phyloP scores from a whole-genome alignment of 2,329 filamentous ascomycete genomes.

The Reticulascus tulasneorum region DNA sequence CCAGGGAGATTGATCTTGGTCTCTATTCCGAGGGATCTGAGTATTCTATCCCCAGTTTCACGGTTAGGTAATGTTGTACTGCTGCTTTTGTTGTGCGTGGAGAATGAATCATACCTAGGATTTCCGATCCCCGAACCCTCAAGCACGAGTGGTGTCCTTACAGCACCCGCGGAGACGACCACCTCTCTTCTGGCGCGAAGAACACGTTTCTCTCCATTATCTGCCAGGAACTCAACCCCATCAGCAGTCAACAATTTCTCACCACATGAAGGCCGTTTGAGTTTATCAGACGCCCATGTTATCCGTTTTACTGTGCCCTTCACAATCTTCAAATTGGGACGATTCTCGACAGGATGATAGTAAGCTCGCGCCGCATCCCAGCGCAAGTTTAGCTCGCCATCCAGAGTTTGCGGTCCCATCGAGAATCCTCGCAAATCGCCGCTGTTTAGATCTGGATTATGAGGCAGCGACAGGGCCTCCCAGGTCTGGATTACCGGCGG shows the following conservation, averaged over 20 bases:
- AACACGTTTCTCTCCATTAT: constrained; percentile 27
- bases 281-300: too few relatives aligned
- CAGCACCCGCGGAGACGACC: constrained; percentile 43
- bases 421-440: constrained; percentile 34
- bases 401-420: constrained; percentile 35
- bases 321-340: constrained; percentile 34
- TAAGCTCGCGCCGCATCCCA: constrained; percentile 39
- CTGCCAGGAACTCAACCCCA: constrained; percentile 30
- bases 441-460: constrained; percentile 33
- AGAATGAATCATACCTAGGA: constrained; percentile 16
- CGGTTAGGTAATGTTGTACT: constrained; percentile 9
- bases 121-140: constrained; percentile 50
- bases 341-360: constrained; percentile 30
- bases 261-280: too few relatives aligned
- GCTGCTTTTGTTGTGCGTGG: too few relatives aligned
- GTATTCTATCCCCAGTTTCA: constrained; percentile 25
- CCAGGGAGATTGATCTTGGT: constrained; percentile 41
- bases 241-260: constrained; percentile 18
- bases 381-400: constrained; percentile 30
- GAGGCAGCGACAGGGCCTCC: constrained; percentile 23
- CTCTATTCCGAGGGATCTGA: constrained; percentile 37
- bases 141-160: constrained; percentile 49
- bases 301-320: constrained; percentile 30
- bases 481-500: constrained; percentile 25
- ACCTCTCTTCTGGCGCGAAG: constrained; percentile 42